A percentile compares a stretch with the other conserved stretches of the same genome.
phyloP scores from a whole-genome alignment of 139 green algal genomes.

The Tetraselmis chui region DNA sequence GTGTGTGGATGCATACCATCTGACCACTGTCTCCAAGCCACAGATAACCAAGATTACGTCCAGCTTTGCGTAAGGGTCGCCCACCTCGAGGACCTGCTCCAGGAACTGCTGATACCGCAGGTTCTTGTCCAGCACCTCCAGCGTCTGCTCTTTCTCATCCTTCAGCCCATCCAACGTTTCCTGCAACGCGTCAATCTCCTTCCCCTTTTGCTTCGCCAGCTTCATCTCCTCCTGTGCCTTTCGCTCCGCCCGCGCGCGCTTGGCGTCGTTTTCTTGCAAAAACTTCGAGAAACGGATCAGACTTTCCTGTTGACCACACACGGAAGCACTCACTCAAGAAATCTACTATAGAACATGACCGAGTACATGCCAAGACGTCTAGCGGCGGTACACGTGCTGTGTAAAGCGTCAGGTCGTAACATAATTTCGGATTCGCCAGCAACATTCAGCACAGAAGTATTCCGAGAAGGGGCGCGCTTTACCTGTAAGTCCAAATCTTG shows the following conservation, averaged over 20 bases:
- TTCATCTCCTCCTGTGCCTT: conserved; percentile 78
- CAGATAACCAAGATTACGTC: too few relatives aligned
- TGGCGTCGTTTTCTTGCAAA: conserved; percentile 83
- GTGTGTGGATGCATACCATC: too few relatives aligned
- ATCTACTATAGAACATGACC: too few relatives aligned
- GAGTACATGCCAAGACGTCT: too few relatives aligned
- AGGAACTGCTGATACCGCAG: conserved; percentile 78
- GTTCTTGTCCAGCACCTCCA: conserved; percentile 60
- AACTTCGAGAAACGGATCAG: conserved; percentile 91
- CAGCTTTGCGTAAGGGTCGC: too few relatives aligned
- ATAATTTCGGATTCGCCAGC: too few relatives aligned
- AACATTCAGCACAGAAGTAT: too few relatives aligned
- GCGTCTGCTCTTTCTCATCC: conserved; percentile 53
- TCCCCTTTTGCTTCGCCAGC: conserved; percentile 58
- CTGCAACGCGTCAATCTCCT: conserved; percentile 69
- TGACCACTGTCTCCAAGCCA: too few relatives aligned
- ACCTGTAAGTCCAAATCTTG: conserved; percentile 83
- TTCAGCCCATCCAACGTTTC: conserved; percentile 59
- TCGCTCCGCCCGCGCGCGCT: conserved; percentile 72
- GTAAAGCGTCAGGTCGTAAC: too few relatives aligned
- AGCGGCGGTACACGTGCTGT: too few relatives aligned
- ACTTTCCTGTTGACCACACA: conserved; percentile 58
- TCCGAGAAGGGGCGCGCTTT: too few relatives aligned
- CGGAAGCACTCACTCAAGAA: too few relatives aligned
- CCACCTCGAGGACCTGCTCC: conserved; percentile 73